Evolutionary conservation across 805 yeast genomes (phyloP).

Genomic region (Starmera amethionina): DNA sequence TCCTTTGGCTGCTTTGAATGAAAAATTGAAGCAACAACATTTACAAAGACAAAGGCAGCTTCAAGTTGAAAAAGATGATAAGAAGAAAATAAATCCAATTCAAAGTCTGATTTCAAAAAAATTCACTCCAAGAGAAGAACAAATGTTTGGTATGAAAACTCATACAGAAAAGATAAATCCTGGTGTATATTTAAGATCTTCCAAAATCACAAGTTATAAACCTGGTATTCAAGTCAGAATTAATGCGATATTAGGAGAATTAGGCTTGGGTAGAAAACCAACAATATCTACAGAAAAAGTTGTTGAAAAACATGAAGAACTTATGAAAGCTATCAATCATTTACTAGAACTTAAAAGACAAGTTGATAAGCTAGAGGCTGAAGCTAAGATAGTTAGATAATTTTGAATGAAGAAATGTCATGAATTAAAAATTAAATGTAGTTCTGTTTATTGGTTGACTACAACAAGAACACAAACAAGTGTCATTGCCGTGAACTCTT

Average conservation of each 20-base stretch:
- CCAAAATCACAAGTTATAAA: slow-evolving; percentile 67
- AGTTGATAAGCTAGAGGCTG: slow-evolving; percentile 80
- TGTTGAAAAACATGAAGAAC: slow-evolving; percentile 64
- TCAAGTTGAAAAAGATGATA: slow-evolving; percentile 15
- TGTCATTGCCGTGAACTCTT: no score
- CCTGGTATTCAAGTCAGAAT: slow-evolving; percentile 65
- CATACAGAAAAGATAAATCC: slow-evolving; percentile 58
- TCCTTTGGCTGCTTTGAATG: slow-evolving; percentile 33
- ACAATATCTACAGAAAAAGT: slow-evolving; percentile 80
- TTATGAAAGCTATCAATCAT: slow-evolving; percentile 58
- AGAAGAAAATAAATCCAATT: slow-evolving; percentile 22
- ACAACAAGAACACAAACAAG: background rate
- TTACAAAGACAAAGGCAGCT: slow-evolving; percentile 15
- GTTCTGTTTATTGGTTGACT: background rate
- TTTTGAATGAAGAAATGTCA: background rate
- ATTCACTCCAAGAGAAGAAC: slow-evolving; percentile 70
- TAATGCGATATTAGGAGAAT: slow-evolving; percentile 55
- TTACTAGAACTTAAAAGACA: slow-evolving; percentile 80
- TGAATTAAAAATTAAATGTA: no score
- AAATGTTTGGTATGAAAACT: slow-evolving; percentile 71
- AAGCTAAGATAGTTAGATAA: slow-evolving; percentile 38
- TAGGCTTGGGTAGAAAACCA: slow-evolving; percentile 74
- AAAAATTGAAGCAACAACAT: slow-evolving; percentile 20
- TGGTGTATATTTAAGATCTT: slow-evolving; percentile 77
- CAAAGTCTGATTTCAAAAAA: slow-evolving; percentile 25